Evolutionary conservation across 2,329 filamentous ascomycete species (phyloP), one percentile per base, ranked within the genome.

Genomic region (Beauveria varroae): DNA sequence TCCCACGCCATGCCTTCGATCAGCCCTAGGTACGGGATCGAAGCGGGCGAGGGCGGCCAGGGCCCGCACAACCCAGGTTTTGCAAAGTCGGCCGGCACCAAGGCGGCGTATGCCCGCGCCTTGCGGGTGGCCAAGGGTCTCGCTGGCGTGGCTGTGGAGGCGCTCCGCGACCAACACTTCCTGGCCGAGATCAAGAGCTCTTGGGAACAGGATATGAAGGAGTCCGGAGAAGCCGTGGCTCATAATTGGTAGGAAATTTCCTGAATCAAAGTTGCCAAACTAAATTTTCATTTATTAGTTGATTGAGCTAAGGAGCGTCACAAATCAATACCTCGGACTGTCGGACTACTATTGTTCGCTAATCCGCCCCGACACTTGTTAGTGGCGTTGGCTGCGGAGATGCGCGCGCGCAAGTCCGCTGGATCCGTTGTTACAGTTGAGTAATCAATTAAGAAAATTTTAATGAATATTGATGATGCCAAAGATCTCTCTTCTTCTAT

Each of bases 1-100:
- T 84, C 79, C 64, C 80, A 86, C 66, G 79, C 75, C 1, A 77
- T 85, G 74, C 84, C 83, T 44, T 82, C 79, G 58, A 68, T 86
- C 43, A 81, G 76, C 60, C 73, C 76, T 1, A 78, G 78, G 7
- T 86, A 85, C 66, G 74, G 75, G 28, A 83, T 85, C 62, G 46
- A 49, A n/a, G 28, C 59, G 10, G 59, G 59, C 3, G 20, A 24
- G 4, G 59, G 59, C 73, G 71, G 18, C 76, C 81, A 3, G 76
- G 78, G 79, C 0, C 81, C 82, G 20, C 83, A 83, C 63, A 86
- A 77, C 8, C 76, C 78, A 0, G 76, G 78, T 0, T 86, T 83
- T 65, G 78, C 80, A 9, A 70, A 72, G 3, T 78, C 81, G 0
- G 76, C 81, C 0, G 80, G 81, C 4, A 83, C 78, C 0, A 72